A percentile compares a stretch with the other conserved stretches of the same genome.
These are phyloP conservation scores for Blastobotrys elegans DNA, from an alignment of 1,139 yeast genomes.

Conservation along the genomic window DNA sequence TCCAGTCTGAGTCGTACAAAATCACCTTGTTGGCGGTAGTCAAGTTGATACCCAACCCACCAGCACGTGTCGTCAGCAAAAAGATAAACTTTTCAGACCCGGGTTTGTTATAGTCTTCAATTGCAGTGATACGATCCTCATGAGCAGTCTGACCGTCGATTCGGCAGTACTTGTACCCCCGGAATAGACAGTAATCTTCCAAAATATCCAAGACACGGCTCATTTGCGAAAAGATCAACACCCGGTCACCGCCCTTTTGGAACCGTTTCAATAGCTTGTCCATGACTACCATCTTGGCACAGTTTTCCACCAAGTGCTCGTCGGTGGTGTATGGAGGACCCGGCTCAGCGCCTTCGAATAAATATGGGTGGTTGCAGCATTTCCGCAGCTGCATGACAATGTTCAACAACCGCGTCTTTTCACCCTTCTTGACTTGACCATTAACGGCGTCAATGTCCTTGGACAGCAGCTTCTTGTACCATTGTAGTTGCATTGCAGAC, in stretches of 20 bases:
- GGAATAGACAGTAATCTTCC: constrained; percentile 84
- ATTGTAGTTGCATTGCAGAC: constrained; percentile 88
- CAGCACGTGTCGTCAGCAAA: constrained; percentile 93
- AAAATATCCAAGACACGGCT: constrained; percentile 83
- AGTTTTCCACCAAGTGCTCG: constrained; percentile 81
- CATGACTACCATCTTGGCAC: constrained; percentile 85
- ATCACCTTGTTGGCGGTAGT: constrained; percentile 91
- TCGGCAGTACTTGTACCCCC: constrained; percentile 83
- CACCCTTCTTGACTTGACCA: constrained; percentile 83
- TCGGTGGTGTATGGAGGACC: constrained; percentile 98
- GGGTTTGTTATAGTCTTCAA: constrained; percentile 85
- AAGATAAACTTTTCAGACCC: constrained; percentile 80
- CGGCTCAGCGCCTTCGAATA: constrained; percentile 98
- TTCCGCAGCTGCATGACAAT: constrained; percentile 96
- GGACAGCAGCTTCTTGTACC: constrained; percentile 86
- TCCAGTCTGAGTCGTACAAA: constrained; percentile 94
- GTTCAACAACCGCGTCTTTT: constrained; percentile 82
- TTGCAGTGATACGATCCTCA: constrained; percentile 86
- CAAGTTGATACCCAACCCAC: constrained; percentile 93
- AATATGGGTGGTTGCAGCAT: constrained; percentile 95
- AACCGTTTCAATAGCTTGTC: constrained; percentile 76
- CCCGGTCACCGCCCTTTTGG: constrained; percentile 78
- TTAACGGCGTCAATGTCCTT: constrained; percentile 96
- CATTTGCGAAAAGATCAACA: constrained; percentile 92
- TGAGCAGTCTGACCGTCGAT: constrained; percentile 95